These are phyloP conservation scores for Saraca asoca DNA, from an alignment of 331 rosid genomes.

Conservation along the genomic window DNA sequence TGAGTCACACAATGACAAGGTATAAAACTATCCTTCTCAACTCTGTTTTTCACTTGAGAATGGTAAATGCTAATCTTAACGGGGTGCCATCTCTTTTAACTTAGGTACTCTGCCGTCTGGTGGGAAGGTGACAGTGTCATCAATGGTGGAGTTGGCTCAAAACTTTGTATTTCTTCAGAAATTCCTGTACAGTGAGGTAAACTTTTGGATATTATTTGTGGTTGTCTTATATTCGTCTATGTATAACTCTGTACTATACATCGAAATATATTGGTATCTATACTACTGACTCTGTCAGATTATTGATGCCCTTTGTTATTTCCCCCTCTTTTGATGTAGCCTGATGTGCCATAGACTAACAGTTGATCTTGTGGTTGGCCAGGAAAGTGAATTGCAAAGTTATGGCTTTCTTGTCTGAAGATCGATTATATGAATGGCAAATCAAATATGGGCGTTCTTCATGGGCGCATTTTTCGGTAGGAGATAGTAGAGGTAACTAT, in stretches of 20 bases:
- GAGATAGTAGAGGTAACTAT: too few relatives aligned
- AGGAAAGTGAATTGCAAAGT: not conserved
- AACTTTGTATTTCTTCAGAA: conserved; percentile 73
- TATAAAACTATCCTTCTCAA: conserved; percentile 18
- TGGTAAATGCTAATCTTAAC: not conserved
- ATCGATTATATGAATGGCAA: not conserved
- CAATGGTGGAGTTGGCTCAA: conserved; percentile 87
- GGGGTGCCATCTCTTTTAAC: conserved; percentile 18
- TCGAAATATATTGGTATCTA: too few relatives aligned
- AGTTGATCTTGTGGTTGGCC: not conserved
- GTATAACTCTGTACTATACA: too few relatives aligned
- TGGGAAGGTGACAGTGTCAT: conserved; percentile 69
- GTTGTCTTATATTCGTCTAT: not conserved
- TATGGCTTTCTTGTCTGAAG: not conserved
- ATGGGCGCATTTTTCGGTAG: too few relatives aligned
- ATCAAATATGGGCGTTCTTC: too few relatives aligned
- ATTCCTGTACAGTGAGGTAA: conserved; percentile 51
- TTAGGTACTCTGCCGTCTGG: conserved; percentile 91
- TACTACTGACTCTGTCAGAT: not conserved
- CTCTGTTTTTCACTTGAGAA: conserved; percentile 2
- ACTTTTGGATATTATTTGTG: not conserved
- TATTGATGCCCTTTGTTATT: not conserved
- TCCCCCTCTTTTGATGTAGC: not conserved
- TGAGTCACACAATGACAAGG: conserved; percentile 80
- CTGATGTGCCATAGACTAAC: not conserved